Base-by-base conservation (phyloP, 257 asterid genomes). In the Galeopsis tetrahit region DNA sequence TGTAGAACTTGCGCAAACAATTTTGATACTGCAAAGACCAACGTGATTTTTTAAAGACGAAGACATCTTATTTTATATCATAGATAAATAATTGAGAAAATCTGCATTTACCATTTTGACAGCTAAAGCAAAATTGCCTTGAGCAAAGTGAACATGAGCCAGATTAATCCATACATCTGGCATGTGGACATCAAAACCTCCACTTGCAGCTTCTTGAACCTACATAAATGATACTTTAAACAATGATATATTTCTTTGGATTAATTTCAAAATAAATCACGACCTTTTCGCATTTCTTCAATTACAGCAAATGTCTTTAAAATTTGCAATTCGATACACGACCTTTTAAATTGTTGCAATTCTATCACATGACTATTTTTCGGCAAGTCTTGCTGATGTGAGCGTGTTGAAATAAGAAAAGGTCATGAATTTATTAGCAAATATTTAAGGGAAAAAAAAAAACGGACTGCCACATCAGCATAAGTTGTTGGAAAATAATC, bases 151-250 rank as follows among this genome's bases (percentile, higher is more conserved):
- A 80, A 92, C 98, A 79, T 94, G 98, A 56, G 99, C 99, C 78
- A 94, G 85, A 83, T 94, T 94, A 79, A 94, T 92, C 99, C 99
- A 94, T 75, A 94, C 96, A 81, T 91, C 99, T 53, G 99, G 98
- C 95, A 92, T 90, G 76, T 91, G 98, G 72, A 87, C 90, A 75
- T 88, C 85, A 63, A 81, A 81, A 80, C 88, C 84, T 84, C 97
- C 97, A 83, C 99, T 94, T 62, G 98, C 99, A 84, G 97, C 99
- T 84, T 94, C 99, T 88, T 94, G 98, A 70, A 92, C 97, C 98
- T 92, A 67, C 74, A 74, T 33, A 56, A 78, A 77, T 10, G 13
- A 49, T 39, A 53, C 71, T 61, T 42, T 49, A 13, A 5, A 49
- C 28, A n/a, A 49, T 1, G 56, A 49, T n/a, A 49, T 49, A 8